A percentile compares a stretch with the other conserved stretches of the same genome.
phyloP scores from a whole-genome alignment of 2,329 filamentous ascomycete species.

The Chaetomium sp. region DNA sequence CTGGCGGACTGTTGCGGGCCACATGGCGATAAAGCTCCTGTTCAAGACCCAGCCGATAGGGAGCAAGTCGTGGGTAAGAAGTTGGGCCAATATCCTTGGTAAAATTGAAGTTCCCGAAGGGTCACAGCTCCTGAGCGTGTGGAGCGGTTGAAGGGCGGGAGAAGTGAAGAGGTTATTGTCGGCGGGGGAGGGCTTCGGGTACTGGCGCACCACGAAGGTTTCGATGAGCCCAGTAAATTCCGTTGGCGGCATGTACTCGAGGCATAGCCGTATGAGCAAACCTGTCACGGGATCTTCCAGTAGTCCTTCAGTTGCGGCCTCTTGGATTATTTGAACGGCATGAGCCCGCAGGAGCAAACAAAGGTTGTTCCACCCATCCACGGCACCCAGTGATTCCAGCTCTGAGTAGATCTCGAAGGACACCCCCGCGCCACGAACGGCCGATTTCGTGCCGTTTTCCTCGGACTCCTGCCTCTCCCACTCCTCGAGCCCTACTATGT shows the following conservation, averaged over 20 bases:
- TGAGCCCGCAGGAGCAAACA: conserved; percentile 51
- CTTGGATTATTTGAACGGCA: conserved; percentile 46
- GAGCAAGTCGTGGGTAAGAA: conserved; percentile 43
- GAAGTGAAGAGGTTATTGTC: conserved; percentile 37
- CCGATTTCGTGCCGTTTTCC: conserved; percentile 42
- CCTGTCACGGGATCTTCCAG: conserved; percentile 46
- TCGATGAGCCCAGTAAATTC: conserved; percentile 49
- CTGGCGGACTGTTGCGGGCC: conserved; percentile 43
- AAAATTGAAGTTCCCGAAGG: conserved; percentile 34
- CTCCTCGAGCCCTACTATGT: conserved; percentile 49
- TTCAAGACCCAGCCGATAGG: conserved; percentile 51
- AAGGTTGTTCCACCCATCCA: conserved; percentile 51
- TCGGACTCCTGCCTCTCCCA: conserved; percentile 46
- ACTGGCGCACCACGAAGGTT: conserved; percentile 41
- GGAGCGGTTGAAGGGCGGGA: conserved; percentile 41
- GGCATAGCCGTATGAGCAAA: conserved; percentile 48
- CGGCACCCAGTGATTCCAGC: conserved; percentile 48
- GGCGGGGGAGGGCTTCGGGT: conserved; percentile 37
- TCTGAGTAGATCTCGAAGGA: conserved; percentile 53
- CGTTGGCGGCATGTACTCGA: conserved; percentile 39
- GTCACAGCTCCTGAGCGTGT: conserved; percentile 25
- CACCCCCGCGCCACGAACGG: conserved; percentile 43
- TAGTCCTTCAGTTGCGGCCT: conserved; percentile 47
- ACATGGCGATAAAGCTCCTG: conserved; percentile 45
- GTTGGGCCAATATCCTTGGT: conserved; percentile 42